Evolutionary conservation across 1,139 yeast genomes (phyloP).

Genomic region (Pichia sp.): DNA sequence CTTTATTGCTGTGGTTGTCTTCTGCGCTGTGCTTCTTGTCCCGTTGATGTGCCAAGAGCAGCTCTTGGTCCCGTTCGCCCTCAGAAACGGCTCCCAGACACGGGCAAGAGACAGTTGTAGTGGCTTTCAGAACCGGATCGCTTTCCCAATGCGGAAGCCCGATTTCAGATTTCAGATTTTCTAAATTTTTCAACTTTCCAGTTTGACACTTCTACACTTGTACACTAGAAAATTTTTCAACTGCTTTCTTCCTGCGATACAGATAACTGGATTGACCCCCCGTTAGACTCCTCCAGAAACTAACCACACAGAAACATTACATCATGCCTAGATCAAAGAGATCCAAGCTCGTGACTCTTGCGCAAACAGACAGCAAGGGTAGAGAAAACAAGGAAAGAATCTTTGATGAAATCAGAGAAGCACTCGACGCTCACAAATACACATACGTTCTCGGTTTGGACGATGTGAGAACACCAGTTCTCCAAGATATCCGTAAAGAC

Average conservation of each 20-base stretch:
- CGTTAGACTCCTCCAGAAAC: background rate
- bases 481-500: slow-evolving; percentile 85
- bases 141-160: no score
- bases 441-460: slow-evolving; percentile 83
- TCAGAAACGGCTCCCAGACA: no score
- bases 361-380: slow-evolving; percentile 94
- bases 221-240: no score
- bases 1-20: no score
- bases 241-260: no score
- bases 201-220: background rate
- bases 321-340: slow-evolving; percentile 89
- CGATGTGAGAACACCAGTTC: slow-evolving; percentile 92
- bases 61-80: no score
- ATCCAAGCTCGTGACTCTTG: slow-evolving; percentile 88
- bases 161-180: no score
- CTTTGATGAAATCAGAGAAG: slow-evolving; percentile 81
- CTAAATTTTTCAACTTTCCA: background rate
- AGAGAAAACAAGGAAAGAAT: slow-evolving; percentile 86
- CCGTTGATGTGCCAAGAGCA: no score
- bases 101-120: no score
- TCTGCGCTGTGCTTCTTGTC: no score
- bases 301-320: background rate
- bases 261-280: no score
- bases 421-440: slow-evolving; percentile 69
- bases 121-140: no score